phyloP scores from a whole-genome alignment of 164 flowering plant species.

The Stephania japonica region DNA sequence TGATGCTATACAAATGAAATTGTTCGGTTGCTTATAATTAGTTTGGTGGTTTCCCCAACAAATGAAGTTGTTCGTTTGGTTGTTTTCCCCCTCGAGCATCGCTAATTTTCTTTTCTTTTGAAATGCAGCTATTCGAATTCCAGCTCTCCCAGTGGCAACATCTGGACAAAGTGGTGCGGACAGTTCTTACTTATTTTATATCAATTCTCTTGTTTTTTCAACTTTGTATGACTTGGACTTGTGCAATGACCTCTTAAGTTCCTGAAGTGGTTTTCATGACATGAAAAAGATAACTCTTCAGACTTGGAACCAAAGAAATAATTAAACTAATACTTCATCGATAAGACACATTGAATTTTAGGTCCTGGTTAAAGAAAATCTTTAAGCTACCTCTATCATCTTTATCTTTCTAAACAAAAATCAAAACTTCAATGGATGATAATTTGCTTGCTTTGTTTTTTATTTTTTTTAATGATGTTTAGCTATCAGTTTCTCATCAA shows the following conservation, averaged over 20 bases:
- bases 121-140: constrained; percentile 71
- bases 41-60: not conserved
- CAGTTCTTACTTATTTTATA: not conserved
- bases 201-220: not conserved
- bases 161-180: constrained; percentile 56
- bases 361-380: too few species aligned
- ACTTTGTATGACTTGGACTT: not conserved
- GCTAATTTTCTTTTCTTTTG: not conserved
- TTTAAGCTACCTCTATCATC: too few species aligned
- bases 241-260: not conserved
- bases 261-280: not conserved
- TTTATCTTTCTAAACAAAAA: too few species aligned
- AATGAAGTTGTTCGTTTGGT: not conserved
- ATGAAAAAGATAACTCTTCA: too few species aligned
- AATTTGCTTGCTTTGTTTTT: too few species aligned
- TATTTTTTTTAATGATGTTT: too few species aligned
- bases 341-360: too few species aligned
- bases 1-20: not conserved
- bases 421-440: too few species aligned
- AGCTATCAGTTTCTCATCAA: too few species aligned
- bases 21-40: not conserved
- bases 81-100: not conserved
- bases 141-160: constrained; percentile 94
- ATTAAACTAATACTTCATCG: too few species aligned
- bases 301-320: too few species aligned